Evolutionary conservation across 768 basidiomycete species (phyloP), one percentile per base, ranked within the genome.

Genomic region (Roridomyces roridus): DNA sequence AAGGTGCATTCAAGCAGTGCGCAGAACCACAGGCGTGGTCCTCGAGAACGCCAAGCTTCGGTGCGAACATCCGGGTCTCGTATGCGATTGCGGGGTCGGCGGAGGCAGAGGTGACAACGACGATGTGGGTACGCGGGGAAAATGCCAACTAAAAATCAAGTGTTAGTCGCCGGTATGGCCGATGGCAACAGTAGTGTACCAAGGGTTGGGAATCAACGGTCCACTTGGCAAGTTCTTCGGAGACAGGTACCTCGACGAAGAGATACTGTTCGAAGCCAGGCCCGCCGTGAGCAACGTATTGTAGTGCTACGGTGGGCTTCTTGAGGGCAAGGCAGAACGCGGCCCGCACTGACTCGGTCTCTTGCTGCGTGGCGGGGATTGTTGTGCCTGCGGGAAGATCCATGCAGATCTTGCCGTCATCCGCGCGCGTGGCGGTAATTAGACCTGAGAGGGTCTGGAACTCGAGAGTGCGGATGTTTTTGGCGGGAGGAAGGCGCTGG

Each of bases 11-110:
- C 10, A 59, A 36, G 25, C 57, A 59, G 18, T 59, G 51, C 17
- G 57, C 57, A 6, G 57, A 59, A 10, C 57, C 57, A 17, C 57
- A 59, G 36, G 34, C 57, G 18, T 59, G 57, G 17, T 59, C 57
- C 29, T 59, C 57, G 7, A 17, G 46, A 3, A 53, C 51, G 9
- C 57, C 57, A 28, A 59, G 43, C 1, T 24, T 25, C 2, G 57
- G 57, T 3, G 41, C 57, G 36, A 59, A 59, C 57, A 59, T 59
- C 3, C 57, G 57, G 6, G 51, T 59, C 29, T 53, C 51, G 28
- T 59, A 59, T n/a, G 51, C 41, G 14, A 59, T 45, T 1, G 51
- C 57, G 5, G 3, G 14, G 12, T 37, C 15, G 14, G 26, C 40
- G 20, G 51, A 21, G 0, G 51, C 57, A 1, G 57, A 53, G 1